Conservation (phyloP, 2,329 filamentous ascomycete species). For the Hymenoscyphus infarciens region DNA sequence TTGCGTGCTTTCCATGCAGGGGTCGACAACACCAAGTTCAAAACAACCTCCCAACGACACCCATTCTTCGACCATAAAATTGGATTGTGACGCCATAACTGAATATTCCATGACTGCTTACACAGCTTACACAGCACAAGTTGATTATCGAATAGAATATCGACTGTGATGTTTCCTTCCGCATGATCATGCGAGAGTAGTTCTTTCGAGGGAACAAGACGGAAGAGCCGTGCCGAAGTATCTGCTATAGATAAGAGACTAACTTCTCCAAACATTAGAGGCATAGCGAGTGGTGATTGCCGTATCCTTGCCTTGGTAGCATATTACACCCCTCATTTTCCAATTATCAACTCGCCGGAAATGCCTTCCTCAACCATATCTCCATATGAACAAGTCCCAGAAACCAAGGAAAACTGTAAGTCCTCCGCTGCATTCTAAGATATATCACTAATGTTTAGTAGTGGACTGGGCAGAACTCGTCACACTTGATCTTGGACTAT, state of each 20-base stretch:
- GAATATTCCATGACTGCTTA: background rate
- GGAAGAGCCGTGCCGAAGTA: background rate
- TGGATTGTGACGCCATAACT: constrained; percentile 1
- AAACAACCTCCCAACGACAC: background rate
- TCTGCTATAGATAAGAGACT: background rate
- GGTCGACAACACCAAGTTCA: background rate
- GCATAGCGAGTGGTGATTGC: background rate
- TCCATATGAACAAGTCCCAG: constrained; percentile 44
- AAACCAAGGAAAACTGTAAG: constrained; percentile 41
- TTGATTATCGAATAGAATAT: background rate
- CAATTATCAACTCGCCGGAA: background rate
- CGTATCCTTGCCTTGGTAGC: background rate
- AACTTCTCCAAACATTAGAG: background rate
- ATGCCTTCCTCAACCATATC: constrained; percentile 28
- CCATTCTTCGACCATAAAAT: background rate
- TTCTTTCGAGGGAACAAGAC: background rate
- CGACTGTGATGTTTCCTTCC: background rate
- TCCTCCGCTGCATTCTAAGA: constrained; percentile 19
- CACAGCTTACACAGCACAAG: background rate
- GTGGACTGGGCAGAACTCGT: constrained; percentile 49
- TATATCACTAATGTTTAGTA: background rate
- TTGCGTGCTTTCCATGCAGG: background rate
- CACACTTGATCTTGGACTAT: constrained; percentile 50
- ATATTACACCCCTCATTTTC: background rate
- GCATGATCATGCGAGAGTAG: background rate